Percentiles rank a stretch among this genome's conserved stretches.
Conservation (phyloP, 176 grass and related monocot species). For the Raddia distichophylla region DNA sequence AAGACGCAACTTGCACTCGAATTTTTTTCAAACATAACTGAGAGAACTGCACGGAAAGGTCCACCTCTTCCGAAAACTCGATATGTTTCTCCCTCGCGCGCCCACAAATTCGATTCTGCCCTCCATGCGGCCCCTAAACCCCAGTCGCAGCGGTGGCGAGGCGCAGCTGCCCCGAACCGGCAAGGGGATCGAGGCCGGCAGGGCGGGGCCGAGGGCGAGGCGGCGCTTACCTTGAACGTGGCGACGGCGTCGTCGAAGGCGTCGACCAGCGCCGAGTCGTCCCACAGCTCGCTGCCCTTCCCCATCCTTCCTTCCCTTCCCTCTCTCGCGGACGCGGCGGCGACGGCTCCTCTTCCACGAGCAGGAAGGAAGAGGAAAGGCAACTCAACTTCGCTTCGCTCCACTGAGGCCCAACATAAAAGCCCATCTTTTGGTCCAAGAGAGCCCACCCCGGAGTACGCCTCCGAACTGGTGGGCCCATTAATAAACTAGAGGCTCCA, state of each 20-base stretch:
- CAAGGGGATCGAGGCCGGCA: not conserved
- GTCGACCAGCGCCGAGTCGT: conserved; percentile 73
- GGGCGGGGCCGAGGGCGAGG: not conserved
- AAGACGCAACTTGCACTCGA: not conserved
- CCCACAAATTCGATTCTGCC: not conserved
- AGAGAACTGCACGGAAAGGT: not conserved
- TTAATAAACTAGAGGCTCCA: not conserved
- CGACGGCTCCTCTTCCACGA: not conserved
- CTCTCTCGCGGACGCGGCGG: not conserved
- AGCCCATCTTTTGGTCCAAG: fast-evolving
- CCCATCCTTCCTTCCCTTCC: conserved; percentile 57
- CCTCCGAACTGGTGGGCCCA: not conserved
- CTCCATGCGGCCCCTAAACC: conserved; percentile 29
- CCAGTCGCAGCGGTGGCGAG: not conserved
- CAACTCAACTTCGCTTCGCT: not conserved
- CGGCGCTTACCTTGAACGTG: conserved; percentile 60
- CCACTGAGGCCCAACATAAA: not conserved
- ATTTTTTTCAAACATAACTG: not conserved
- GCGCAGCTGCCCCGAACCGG: not conserved
- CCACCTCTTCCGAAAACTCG: not conserved
- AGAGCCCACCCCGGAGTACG: not conserved
- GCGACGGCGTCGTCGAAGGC: conserved; percentile 76
- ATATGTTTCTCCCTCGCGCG: not conserved
- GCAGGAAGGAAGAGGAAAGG: not conserved
- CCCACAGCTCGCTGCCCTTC: conserved; percentile 74